These are phyloP conservation scores for Pilasporangium apinafurcum DNA, from an alignment of 352 stramenopile genomes.

Conservation along the genomic window DNA sequence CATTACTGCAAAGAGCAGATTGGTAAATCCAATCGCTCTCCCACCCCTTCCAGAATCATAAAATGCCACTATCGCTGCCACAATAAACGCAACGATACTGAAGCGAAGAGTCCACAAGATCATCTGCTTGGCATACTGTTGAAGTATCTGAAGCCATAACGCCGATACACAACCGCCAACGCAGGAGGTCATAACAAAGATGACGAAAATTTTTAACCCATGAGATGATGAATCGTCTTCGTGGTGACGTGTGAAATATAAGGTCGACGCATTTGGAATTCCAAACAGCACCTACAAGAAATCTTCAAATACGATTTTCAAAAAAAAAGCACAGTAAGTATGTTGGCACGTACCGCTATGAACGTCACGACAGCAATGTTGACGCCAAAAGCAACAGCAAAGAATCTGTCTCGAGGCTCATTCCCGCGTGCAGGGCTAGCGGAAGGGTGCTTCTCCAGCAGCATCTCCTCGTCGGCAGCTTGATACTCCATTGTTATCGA, in stretches of 20 bases:
- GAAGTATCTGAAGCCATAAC: conserved; percentile 71
- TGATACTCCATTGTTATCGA: conserved; percentile 50
- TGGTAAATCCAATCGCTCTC: conserved; percentile 78
- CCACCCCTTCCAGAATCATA: conserved; percentile 63
- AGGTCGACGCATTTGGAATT: conserved; percentile 61
- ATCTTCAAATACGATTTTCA: background rate
- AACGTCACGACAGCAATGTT: conserved; percentile 49
- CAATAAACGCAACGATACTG: conserved; percentile 50
- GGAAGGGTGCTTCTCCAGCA: conserved; percentile 47
- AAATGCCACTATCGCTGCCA: conserved; percentile 49
- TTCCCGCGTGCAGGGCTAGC: conserved; percentile 24
- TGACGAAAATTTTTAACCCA: conserved; percentile 62
- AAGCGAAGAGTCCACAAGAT: conserved; percentile 66
- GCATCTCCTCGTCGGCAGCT: conserved; percentile 44
- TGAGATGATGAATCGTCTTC: conserved; percentile 51
- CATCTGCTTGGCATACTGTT: conserved; percentile 59
- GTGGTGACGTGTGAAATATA: conserved; percentile 76
- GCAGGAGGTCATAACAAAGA: conserved; percentile 58
- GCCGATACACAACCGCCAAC: conserved; percentile 62
- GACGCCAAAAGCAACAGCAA: conserved; percentile 51
- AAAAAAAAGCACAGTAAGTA: background rate
- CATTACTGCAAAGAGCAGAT: conserved; percentile 65
- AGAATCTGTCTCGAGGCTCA: conserved; percentile 60
- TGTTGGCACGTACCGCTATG: conserved; percentile 66
- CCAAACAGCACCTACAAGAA: conserved; percentile 57